Percentiles rank a stretch among this genome's conserved stretches.
Conservation (phyloP, 192 early-diverging fungal genomes). For the Funneliformis geosporum region DNA sequence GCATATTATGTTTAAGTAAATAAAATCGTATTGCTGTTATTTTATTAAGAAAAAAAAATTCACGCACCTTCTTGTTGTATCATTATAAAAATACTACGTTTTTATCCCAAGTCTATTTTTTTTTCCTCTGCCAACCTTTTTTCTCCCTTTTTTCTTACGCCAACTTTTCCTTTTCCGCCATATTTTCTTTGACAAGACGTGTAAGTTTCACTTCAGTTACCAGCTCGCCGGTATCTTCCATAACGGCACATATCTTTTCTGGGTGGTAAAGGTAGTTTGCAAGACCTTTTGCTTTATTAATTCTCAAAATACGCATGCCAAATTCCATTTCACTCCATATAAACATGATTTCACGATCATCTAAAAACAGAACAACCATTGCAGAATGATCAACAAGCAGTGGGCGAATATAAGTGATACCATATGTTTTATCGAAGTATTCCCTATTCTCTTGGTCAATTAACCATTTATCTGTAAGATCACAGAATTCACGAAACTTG, state of each 20-base stretch:
- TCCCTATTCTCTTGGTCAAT: not conserved
- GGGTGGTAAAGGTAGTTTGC: conserved; percentile 4
- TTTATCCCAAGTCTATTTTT: no score
- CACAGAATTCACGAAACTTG: no score
- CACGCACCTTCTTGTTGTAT: no score
- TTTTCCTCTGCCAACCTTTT: no score
- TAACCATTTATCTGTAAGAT: no score
- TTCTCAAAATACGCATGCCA: not conserved
- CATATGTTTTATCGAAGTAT: not conserved
- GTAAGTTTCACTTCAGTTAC: not conserved
- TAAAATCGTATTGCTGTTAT: no score
- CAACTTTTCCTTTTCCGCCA: no score
- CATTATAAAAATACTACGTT: no score
- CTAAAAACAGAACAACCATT: conserved; percentile 13
- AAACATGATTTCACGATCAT: conserved; percentile 17
- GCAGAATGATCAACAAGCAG: conserved; percentile 19
- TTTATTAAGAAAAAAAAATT: no score
- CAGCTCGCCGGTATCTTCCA: no score
- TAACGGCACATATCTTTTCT: conserved; percentile 1
- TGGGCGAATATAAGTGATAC: not conserved
- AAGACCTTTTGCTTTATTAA: not conserved
- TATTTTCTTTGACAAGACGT: not conserved
- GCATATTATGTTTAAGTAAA: no score
- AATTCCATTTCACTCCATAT: conserved; percentile 4
- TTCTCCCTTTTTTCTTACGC: not conserved